A percentile compares a stretch with the other conserved stretches of the same genome.
Conservation (phyloP, 306 rosid genomes). For the Begonia loranthoides region DNA sequence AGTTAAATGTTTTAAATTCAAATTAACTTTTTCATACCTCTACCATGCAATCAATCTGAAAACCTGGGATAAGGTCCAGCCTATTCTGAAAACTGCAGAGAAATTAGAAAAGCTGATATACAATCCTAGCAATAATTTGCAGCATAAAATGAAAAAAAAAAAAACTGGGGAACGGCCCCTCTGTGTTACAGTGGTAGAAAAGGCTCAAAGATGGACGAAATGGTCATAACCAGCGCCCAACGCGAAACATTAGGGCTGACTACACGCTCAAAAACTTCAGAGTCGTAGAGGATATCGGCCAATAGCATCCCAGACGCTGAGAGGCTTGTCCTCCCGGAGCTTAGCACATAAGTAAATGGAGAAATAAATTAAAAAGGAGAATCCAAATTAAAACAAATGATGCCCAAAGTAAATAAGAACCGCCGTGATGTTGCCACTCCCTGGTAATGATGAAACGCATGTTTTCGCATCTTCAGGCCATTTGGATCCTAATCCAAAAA, state of each 20-base stretch:
- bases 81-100: conserved; percentile 40
- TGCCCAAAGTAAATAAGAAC: conserved; percentile 3
- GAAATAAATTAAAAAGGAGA: not conserved
- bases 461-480: conserved; percentile 86
- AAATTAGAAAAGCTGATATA: not conserved
- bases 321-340: conserved; percentile 84
- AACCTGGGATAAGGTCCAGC: conserved; percentile 72
- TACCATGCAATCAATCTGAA: conserved; percentile 58
- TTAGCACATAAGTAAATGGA: conserved; percentile 16
- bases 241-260: conserved; percentile 24
- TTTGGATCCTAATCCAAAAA: conserved; percentile 64
- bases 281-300: conserved; percentile 42
- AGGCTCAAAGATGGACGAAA: conserved; percentile 88
- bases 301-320: conserved; percentile 91
- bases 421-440: conserved; percentile 9
- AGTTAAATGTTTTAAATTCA: not conserved
- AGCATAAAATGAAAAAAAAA: not conserved
- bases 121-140: conserved; percentile 10
- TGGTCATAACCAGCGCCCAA: conserved; percentile 50
- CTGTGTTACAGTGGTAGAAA: conserved; percentile 51
- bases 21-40: conserved; percentile 32
- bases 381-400: conserved; percentile 2
- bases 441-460: conserved; percentile 88
- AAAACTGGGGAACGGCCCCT: conserved; percentile 32
- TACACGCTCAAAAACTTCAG: conserved; percentile 30